Conservation (phyloP, 2,329 filamentous ascomycete genomes). For the Paramyrothecium roridum region DNA sequence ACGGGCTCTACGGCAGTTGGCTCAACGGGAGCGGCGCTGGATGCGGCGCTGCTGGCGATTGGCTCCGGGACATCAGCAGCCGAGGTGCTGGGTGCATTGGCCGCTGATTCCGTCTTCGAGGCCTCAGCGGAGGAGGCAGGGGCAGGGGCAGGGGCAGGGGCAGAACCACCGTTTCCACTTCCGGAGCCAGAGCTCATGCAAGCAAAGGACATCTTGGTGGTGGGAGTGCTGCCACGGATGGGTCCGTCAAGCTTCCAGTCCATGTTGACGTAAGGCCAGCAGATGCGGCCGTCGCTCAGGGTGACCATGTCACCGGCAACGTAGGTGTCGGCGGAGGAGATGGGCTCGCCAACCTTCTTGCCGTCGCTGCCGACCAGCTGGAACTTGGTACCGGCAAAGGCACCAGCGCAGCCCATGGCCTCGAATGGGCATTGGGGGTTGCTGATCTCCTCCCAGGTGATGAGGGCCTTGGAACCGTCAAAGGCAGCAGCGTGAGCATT, state of each 20-base stretch:
- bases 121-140: not conserved
- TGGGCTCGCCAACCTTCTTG: constrained; percentile 45
- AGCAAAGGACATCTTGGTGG: constrained; percentile 50
- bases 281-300: constrained; percentile 54
- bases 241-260: constrained; percentile 36
- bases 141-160: not conserved
- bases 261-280: constrained; percentile 60
- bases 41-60: not conserved
- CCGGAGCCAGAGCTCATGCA: constrained; percentile 30
- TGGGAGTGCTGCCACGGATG: constrained; percentile 12
- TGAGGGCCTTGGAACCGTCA: constrained; percentile 46
- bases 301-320: constrained; percentile 63
- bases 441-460: constrained; percentile 60
- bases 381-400: constrained; percentile 56
- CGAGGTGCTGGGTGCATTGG: not conserved
- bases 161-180: constrained; percentile 2
- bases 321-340: constrained; percentile 50
- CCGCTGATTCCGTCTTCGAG: not conserved
- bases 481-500: constrained; percentile 58
- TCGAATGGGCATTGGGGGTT: constrained; percentile 51
- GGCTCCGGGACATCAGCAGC: too few relatives aligned
- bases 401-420: constrained; percentile 58
- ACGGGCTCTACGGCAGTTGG: not conserved
- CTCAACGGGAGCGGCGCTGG: not conserved
- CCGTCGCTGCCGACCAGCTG: constrained; percentile 52